phyloP scores from a whole-genome alignment of 2,329 filamentous ascomycete species.

The Hymenoscyphus occultus region DNA sequence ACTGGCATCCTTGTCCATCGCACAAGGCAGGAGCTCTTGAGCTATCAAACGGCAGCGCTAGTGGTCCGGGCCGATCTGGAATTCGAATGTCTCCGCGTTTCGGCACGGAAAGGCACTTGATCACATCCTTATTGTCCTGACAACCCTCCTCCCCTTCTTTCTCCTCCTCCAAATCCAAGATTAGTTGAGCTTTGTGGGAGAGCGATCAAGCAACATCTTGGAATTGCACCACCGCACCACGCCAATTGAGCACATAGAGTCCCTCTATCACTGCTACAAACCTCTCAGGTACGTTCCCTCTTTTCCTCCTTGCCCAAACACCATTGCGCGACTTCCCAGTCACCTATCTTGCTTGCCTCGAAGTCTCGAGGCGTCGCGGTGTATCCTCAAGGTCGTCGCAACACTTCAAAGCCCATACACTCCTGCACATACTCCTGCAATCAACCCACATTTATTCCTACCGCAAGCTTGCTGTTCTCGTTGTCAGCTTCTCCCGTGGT shows the following conservation, averaged over 20 bases:
- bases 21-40: background rate
- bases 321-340: background rate
- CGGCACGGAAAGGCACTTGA: background rate
- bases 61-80: background rate
- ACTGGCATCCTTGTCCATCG: background rate
- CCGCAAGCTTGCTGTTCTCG: background rate
- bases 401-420: background rate
- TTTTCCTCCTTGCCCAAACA: background rate
- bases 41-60: background rate
- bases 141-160: background rate
- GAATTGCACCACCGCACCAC: background rate
- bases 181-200: background rate
- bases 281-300: slow-evolving; percentile 14
- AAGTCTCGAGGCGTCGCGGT: background rate
- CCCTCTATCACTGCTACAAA: slow-evolving; percentile 15
- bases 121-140: background rate
- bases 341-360: background rate
- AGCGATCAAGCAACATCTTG: background rate
- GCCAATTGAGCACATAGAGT: slow-evolving; percentile 15
- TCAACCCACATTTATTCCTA: background rate
- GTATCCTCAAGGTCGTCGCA: background rate
- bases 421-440: background rate
- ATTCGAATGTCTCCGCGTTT: background rate
- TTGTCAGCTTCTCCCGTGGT: no score
- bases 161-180: background rate